Base-by-base conservation (phyloP, 192 early-diverging fungal genomes). In the Podila horticola region DNA sequence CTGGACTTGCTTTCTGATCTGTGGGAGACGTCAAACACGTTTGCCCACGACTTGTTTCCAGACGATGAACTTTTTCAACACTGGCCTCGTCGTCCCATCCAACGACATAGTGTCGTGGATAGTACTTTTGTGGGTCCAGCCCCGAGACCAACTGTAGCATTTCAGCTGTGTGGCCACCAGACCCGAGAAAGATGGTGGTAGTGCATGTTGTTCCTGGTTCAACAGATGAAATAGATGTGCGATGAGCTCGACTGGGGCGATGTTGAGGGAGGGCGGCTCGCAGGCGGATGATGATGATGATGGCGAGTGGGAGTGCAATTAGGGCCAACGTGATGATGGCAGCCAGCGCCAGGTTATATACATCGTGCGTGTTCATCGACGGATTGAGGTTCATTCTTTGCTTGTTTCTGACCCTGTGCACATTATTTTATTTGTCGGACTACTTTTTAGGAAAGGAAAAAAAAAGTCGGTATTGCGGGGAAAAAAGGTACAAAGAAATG, bases 131-230 rank as follows among this genome's bases (percentile, higher is more conserved):
- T 24, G 59, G 13, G 55, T 93, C 89, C 1, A 97, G 74, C 12
- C 87, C 85, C 6, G 86, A 72, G 0, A 95, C 58, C 17, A 98
- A 74, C 65, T 91, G 89, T 12, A 92, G 62, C 95, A 99, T 98
- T 79, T 99, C 97, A 7, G 91, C 85, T 0, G 97, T 97, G 76
- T 99, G 97, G 13, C 97, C 97, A 45, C 97, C 96, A 82, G 81
- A 79, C 2, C 65, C 68, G 13, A 71, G 50, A 58, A 72, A 74
- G 22, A 77, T 71, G 19, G 55, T 69, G 55, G 48, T 49, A n/a
- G 49, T 64, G 28, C 75, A 67, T n/a, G 50, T 49, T 29, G 34
- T 24, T 63, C 19, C 55, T 41, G 31, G 15, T 36, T 20, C 48
- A 29, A 60, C n/a, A 36, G 28, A 19, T 50, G 10, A 4, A 49